These are phyloP conservation scores for Globisporangium acanthophoron DNA, from an alignment of 352 stramenopile species.

Conservation along the genomic window DNA sequence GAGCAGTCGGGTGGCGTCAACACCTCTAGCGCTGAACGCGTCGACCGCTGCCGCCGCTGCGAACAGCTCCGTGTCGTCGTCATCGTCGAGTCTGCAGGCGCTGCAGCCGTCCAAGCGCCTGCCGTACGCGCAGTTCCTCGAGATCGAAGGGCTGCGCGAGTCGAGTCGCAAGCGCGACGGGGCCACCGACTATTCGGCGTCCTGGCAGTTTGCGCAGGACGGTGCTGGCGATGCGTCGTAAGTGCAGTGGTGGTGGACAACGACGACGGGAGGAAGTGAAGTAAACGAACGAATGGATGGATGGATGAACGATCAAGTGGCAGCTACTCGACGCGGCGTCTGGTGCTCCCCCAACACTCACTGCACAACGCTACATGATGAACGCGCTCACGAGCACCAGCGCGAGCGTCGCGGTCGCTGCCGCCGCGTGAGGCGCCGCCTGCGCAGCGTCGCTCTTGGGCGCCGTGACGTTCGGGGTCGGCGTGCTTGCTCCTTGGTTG, in stretches of 20 bases:
- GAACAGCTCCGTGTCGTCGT: background rate
- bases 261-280: too few species aligned
- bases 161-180: conserved; percentile 42
- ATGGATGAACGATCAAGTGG: too few species aligned
- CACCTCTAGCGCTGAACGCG: background rate
- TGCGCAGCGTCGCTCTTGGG: background rate
- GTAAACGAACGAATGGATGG: too few species aligned
- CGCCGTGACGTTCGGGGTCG: background rate
- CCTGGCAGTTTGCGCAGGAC: conserved; percentile 12
- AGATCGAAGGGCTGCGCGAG: conserved; percentile 77
- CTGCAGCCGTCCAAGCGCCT: conserved; percentile 51
- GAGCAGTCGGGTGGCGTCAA: background rate
- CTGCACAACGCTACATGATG: background rate
- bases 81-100: conserved; percentile 11
- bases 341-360: background rate
- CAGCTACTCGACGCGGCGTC: too few species aligned
- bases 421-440: background rate
- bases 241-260: too few species aligned
- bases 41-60: background rate
- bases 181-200: conserved; percentile 37
- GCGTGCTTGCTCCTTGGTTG: background rate
- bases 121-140: conserved; percentile 73
- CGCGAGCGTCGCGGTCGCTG: background rate
- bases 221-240: too few species aligned
- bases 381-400: conserved; percentile 1